Evolutionary conservation across 805 yeast genomes (phyloP).

Genomic region (Metschnikowia rubicola): DNA sequence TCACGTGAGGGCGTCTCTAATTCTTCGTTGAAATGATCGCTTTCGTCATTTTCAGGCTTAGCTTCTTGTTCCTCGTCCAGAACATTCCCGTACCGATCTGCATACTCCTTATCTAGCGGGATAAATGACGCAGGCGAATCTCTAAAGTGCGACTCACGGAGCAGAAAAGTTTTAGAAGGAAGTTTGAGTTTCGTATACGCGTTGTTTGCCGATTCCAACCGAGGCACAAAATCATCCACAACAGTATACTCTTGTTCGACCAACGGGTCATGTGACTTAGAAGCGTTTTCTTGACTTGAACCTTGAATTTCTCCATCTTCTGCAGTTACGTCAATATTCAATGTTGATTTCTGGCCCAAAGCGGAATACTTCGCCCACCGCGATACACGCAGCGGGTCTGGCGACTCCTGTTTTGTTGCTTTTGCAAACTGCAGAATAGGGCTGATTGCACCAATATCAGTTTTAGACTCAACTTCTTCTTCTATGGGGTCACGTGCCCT

Average conservation of each 20-base stretch:
- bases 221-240: neutral
- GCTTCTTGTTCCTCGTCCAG: constrained; percentile 7
- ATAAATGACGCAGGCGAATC: constrained; percentile 3
- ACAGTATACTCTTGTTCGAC: neutral
- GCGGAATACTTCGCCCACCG: constrained; percentile 6
- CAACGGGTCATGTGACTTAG: too few species aligned
- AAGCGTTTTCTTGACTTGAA: too few species aligned
- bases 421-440: neutral
- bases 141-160: constrained; percentile 12
- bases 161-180: constrained; percentile 9
- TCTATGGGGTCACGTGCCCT: neutral
- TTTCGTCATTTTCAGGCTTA: neutral
- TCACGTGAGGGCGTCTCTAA: constrained; percentile 1
- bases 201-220: constrained; percentile 17
- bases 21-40: constrained; percentile 2
- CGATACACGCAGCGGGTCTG: constrained; percentile 3
- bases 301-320: neutral
- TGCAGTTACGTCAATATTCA: neutral
- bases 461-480: neutral
- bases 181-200: constrained; percentile 10
- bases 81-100: constrained; percentile 14
- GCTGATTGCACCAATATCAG: neutral
- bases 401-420: neutral
- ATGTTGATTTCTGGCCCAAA: neutral
- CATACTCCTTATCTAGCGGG: constrained; percentile 11